Evolutionary conservation across 2,329 filamentous ascomycete genomes (phyloP).

Genomic region (Neofusicoccum cordaticola): DNA sequence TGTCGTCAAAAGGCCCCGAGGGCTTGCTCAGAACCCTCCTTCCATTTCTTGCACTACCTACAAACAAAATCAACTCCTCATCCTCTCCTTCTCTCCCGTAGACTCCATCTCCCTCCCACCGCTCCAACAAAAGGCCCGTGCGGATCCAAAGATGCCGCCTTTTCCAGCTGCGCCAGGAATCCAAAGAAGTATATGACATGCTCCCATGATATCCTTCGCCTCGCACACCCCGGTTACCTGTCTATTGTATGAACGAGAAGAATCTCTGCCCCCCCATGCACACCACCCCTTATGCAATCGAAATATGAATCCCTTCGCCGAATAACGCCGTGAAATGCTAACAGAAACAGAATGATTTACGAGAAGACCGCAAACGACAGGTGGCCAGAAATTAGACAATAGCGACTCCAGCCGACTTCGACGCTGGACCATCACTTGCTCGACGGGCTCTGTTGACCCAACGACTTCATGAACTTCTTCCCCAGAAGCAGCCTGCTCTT

Average conservation of each 20-base stretch:
- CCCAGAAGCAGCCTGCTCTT: slow-evolving; percentile 23
- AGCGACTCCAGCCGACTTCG: neutral
- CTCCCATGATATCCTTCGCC: neutral
- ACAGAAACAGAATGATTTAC: too few relatives aligned
- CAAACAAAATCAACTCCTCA: neutral
- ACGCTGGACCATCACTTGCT: neutral
- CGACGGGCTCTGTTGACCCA: slow-evolving; percentile 1
- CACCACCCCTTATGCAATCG: neutral
- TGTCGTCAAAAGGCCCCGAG: too few relatives aligned
- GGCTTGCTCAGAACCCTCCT: neutral
- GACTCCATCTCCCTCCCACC: neutral
- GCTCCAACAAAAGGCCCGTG: neutral
- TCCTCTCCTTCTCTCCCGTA: neutral
- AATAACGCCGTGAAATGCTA: too few relatives aligned
- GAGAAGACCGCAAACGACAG: too few relatives aligned
- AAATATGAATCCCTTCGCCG: too few relatives aligned
- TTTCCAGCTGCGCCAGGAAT: neutral
- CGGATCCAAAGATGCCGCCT: neutral
- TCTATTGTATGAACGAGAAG: neutral
- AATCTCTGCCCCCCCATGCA: neutral
- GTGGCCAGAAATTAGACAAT: neutral
- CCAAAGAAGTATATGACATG: slow-evolving; percentile 1
- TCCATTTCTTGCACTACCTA: neutral
- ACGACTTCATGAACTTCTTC: slow-evolving; percentile 21
- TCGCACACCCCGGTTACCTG: neutral